Evolutionary conservation across 768 basidiomycete species (phyloP), one percentile per base, ranked within the genome.

Genomic region (Lentinula aciculospora): DNA sequence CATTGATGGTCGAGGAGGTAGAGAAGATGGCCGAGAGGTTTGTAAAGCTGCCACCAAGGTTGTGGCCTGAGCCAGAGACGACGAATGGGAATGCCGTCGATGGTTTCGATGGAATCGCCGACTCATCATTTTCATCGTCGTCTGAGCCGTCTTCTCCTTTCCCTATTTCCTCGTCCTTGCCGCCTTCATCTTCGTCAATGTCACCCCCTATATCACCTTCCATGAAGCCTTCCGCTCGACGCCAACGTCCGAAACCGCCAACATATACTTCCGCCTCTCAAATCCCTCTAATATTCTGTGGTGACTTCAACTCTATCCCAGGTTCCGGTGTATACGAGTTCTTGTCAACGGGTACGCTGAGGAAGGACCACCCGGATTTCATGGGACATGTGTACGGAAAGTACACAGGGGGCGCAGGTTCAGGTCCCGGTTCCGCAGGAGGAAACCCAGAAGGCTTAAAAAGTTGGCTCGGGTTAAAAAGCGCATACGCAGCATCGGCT

Each of bases 291-390:
- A 81, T 99, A 69, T 76, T 98, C 58, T 91, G 89, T 64, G 94
- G 94, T n/a, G 97, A 99, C 74, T 94, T 89, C 76, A 99, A 99
- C 77, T 96, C 94, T 49, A 73, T 86, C 2, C 89, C 92, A 1
- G 75, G 76, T 9, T 93, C 91, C 32, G 94, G 94, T 5, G 91
- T 98, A 19, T 97, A 92, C 76, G 92, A 98, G 64, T 94, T 89
- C 76, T 71, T 98, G 53, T 79, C 88, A 25, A 83, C 77, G 8
- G 96, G 97, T 10, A 68, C 71, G 8, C 74, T 88, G 3, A 73
- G 87, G 2, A 76, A 83, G 7, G 81, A 89, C 58, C 97, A 99
- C 64, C 81, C 86, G 9, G 97, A 99, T 69, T 98, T 98, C 71
- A 83, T 96, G 85, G 81, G 81, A 5, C 92, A 97, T 68, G 80